Evolutionary conservation across 495 filamentous ascomycete species (phyloP).

Genomic region (Penicillium lagena): DNA sequence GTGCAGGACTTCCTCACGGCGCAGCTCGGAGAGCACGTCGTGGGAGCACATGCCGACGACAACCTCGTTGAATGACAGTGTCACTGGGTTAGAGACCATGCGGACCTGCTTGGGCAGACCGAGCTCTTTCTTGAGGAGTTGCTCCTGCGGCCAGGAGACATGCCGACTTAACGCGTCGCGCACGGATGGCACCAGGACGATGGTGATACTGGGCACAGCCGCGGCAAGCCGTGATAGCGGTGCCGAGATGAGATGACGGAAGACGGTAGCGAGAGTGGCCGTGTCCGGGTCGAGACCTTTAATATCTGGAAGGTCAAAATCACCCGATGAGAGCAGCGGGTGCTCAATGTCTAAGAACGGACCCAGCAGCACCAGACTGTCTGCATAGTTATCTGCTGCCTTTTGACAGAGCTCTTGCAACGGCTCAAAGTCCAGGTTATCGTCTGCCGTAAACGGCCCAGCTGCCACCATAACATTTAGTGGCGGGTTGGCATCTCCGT

Average conservation of each 20-base stretch:
- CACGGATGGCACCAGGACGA: slow-evolving; percentile 78
- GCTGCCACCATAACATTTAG: slow-evolving; percentile 71
- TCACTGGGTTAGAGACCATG: slow-evolving; percentile 83
- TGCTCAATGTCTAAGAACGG: slow-evolving; percentile 91
- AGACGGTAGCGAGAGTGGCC: slow-evolving; percentile 73
- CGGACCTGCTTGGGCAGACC: slow-evolving; percentile 67
- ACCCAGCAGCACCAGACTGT: slow-evolving; percentile 74
- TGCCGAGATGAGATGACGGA: slow-evolving; percentile 69
- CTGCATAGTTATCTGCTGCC: slow-evolving; percentile 67
- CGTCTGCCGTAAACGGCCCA: slow-evolving; percentile 87
- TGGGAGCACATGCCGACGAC: slow-evolving; percentile 73
- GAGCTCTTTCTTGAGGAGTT: slow-evolving; percentile 62
- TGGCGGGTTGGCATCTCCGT: slow-evolving; percentile 53
- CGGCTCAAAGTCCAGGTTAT: slow-evolving; percentile 83
- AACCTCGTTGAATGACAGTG: slow-evolving; percentile 77
- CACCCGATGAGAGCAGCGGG: slow-evolving; percentile 78
- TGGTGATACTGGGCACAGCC: slow-evolving; percentile 65
- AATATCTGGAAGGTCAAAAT: slow-evolving; percentile 81
- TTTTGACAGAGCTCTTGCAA: slow-evolving; percentile 72
- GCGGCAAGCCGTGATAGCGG: slow-evolving; percentile 58
- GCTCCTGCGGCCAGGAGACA: slow-evolving; percentile 87
- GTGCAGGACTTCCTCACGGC: slow-evolving; percentile 64
- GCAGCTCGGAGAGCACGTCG: slow-evolving; percentile 75
- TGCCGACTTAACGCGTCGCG: slow-evolving; percentile 81
- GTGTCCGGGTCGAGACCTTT: slow-evolving; percentile 64